A percentile compares a stretch with the other conserved stretches of the same genome.
These are phyloP conservation scores for Aspergillus haitiensis DNA, from an alignment of 495 filamentous ascomycete genomes.

Conservation along the genomic window DNA sequence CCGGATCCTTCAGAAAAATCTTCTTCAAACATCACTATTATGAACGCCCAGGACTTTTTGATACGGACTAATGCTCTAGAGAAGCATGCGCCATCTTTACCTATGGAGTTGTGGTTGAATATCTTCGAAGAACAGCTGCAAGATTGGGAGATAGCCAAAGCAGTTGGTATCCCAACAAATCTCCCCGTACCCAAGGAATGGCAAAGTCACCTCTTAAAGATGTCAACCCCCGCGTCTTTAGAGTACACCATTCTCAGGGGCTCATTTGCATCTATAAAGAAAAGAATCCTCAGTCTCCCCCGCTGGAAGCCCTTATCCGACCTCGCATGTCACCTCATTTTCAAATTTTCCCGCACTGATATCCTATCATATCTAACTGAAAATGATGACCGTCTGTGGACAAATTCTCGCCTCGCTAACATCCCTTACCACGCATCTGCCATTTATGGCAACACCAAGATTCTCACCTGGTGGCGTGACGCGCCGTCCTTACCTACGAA, in stretches of 20 bases:
- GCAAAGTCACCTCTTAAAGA: conserved; percentile 54
- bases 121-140: conserved; percentile 74
- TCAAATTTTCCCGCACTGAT: conserved; percentile 80
- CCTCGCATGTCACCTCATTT: conserved; percentile 80
- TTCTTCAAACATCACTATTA: conserved; percentile 59
- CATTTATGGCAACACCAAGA: conserved; percentile 79
- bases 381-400: conserved; percentile 76
- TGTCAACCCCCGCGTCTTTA: conserved; percentile 57
- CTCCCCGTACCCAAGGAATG: conserved; percentile 73
- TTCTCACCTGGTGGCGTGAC: conserved; percentile 86
- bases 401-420: conserved; percentile 75
- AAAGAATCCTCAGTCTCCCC: conserved; percentile 63
- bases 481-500: conserved; percentile 76
- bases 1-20: conserved; percentile 48
- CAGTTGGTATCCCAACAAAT: conserved; percentile 75
- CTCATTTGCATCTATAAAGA: conserved; percentile 64
- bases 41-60: conserved; percentile 47
- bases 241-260: conserved; percentile 81
- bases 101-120: conserved; percentile 84
- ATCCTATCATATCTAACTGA: conserved; percentile 80
- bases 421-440: conserved; percentile 82
- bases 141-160: conserved; percentile 86
- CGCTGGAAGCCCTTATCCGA: conserved; percentile 73
- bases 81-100: conserved; percentile 48
- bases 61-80: conserved; percentile 27